Percentiles rank a stretch among this genome's conserved stretches.
These are phyloP conservation scores for Podaxis sp. DNA, from an alignment of 768 basidiomycete genomes.

Conservation along the genomic window DNA sequence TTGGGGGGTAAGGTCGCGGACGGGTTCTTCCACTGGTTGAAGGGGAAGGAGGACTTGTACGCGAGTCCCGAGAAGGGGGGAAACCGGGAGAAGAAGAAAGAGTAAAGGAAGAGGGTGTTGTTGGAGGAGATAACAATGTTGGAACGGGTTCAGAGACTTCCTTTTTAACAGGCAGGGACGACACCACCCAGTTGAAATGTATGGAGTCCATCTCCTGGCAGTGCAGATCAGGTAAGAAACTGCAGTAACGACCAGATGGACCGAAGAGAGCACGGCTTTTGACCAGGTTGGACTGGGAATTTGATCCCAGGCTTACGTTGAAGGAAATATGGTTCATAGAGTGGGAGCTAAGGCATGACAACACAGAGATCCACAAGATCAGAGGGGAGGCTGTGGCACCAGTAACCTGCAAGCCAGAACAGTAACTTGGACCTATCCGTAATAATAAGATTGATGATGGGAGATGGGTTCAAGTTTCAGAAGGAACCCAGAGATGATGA, in stretches of 20 bases:
- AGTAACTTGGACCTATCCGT: neutral
- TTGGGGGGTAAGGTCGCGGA: constrained; percentile 32
- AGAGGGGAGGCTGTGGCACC: constrained; percentile 9
- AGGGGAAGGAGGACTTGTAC: constrained; percentile 24
- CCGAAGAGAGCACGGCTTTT: constrained; percentile 17
- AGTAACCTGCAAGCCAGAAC: constrained; percentile 4
- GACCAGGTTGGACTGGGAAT: constrained; percentile 10
- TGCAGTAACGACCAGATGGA: constrained; percentile 18
- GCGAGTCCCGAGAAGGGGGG: constrained; percentile 16
- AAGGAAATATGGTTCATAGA: neutral
- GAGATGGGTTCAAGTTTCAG: constrained; percentile 2
- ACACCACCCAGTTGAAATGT: constrained; percentile 31
- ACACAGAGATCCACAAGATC: constrained; percentile 6
- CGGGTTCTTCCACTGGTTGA: constrained; percentile 29
- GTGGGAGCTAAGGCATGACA: neutral
- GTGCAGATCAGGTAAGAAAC: constrained; percentile 39
- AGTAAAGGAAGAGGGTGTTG: constrained; percentile 18
- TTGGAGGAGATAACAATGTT: constrained; percentile 33
- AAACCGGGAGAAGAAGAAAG: constrained; percentile 16
- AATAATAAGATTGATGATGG: constrained; percentile 9
- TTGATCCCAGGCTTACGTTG: constrained; percentile 3
- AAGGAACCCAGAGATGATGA: neutral
- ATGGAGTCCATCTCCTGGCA: constrained; percentile 28
- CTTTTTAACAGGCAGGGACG: constrained; percentile 40
- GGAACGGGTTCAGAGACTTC: constrained; percentile 32